Evolutionary conservation across 2,329 filamentous ascomycete genomes (phyloP), one percentile per base, ranked within the genome.

Genomic region (Curvularia verruculosa): DNA sequence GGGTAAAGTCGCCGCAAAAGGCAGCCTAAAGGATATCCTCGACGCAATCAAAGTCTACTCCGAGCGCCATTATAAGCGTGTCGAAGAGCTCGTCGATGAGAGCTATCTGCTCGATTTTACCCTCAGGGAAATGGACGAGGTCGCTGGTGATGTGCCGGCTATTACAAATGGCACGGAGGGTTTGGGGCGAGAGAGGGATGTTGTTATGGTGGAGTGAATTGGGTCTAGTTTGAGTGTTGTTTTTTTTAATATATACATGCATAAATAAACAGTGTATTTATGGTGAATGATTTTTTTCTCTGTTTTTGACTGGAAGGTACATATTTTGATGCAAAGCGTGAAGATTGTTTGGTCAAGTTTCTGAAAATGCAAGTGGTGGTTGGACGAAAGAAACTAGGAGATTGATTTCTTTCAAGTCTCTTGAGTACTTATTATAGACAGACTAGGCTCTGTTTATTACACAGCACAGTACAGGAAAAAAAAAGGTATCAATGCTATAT

Each of bases 21-120:
- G 76, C 9, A 70, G 75, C 55, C 75, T 96, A 69, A 90, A 90
- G 73, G 92, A 96, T 69, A 87, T 99, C 3, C 76, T 97, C 37
- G 89, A 94, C 65, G 94, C 89, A n/a, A 81, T 99, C 56, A 88
- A 87, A 66, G 90, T 89, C 15, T 98, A 99, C 74, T 96, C 93
- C 0, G 92, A 98, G 77, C 85, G 93, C 63, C 95, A 99, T 76
- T 97, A 96, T 76, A 89, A 89, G 76, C 85, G 94, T 52, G 84
- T 95, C 66, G 93, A 96, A 74, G 94, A 96, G 71, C 80, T 97
- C 67, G 87, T 93, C 39, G 94, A 98, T 73, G 95, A 98, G 80
- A 96, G 93, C 72, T 98, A 93, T 78, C 78, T 99, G 69, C 85
- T 98, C 39, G 92, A 96, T 77, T 98, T 96, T 83, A 96, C 94